These are phyloP conservation scores for Hirschioporus abietinus DNA, from an alignment of 768 basidiomycete species.

Conservation along the genomic window DNA sequence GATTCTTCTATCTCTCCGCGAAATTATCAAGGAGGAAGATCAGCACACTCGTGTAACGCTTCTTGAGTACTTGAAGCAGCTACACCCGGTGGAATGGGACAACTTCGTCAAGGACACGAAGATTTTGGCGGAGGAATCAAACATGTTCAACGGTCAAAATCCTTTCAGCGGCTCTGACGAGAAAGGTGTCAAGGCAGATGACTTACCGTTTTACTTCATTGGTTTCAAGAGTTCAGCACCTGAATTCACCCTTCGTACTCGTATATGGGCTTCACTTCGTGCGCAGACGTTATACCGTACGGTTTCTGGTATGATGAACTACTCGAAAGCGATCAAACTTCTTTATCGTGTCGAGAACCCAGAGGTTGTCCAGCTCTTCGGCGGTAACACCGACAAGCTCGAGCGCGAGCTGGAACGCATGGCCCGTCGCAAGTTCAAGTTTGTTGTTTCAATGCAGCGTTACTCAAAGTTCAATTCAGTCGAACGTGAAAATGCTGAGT, in stretches of 20 bases:
- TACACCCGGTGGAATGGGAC: conserved; percentile 98
- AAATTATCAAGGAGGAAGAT: conserved; percentile 98
- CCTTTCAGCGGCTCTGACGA: conserved; percentile 69
- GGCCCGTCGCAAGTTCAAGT: conserved; percentile 98
- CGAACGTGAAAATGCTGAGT: conserved; percentile 98
- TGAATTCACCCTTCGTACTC: conserved; percentile 95
- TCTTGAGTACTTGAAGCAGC: conserved; percentile 95
- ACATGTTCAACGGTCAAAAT: conserved; percentile 72
- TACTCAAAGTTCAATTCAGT: conserved; percentile 99
- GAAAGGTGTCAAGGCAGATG: conserved; percentile 82
- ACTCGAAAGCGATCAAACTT: conserved; percentile 98
- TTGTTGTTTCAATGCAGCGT: conserved; percentile 98
- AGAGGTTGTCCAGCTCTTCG: conserved; percentile 95
- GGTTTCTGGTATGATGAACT: conserved; percentile 99
- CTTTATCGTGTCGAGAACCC: conserved; percentile 99
- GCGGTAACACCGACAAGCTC: conserved; percentile 94
- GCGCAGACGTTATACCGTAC: conserved; percentile 98
- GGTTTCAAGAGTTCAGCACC: conserved; percentile 99
- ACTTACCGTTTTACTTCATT: conserved; percentile 96
- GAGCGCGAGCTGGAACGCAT: conserved; percentile 96
- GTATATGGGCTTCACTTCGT: conserved; percentile 98
- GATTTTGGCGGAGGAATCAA: conserved; percentile 94
- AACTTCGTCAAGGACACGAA: conserved; percentile 99
- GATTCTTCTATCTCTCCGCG: conserved; percentile 93
- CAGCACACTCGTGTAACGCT: conserved; percentile 96